Evolutionary conservation across 306 rosid species (phyloP).

Genomic region (Trichosanthes truncata): DNA sequence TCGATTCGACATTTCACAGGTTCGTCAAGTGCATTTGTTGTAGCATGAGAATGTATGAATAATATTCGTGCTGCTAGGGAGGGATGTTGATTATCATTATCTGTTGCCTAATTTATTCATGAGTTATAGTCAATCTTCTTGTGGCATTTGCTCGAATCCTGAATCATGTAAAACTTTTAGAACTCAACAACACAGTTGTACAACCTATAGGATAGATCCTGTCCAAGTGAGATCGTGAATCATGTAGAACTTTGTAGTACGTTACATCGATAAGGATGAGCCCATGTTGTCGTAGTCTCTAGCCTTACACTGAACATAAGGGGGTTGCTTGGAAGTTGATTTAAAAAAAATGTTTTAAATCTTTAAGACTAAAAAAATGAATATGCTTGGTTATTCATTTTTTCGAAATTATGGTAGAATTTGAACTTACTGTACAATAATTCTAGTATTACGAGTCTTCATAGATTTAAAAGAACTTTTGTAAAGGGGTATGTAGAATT

Average conservation of each 20-base stretch:
- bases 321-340: background rate
- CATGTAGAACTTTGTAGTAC: background rate
- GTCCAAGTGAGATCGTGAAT: background rate
- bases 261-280: background rate
- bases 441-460: background rate
- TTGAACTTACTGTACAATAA: no score
- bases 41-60: background rate
- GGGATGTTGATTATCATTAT: background rate
- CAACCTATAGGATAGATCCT: background rate
- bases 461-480: no score
- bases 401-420: background rate
- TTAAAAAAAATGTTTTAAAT: background rate
- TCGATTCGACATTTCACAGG: conserved; percentile 73
- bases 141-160: background rate
- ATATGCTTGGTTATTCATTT: background rate
- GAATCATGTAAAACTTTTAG: background rate
- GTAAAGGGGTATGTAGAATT: no score
- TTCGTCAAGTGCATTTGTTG: conserved; percentile 72
- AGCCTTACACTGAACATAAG: background rate
- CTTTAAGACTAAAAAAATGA: background rate
- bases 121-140: background rate
- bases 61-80: background rate
- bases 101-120: background rate
- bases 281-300: background rate
- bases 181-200: background rate